Base-by-base conservation (phyloP, 164 flowering plant species). In the Nymphaea thermarum region DNA sequence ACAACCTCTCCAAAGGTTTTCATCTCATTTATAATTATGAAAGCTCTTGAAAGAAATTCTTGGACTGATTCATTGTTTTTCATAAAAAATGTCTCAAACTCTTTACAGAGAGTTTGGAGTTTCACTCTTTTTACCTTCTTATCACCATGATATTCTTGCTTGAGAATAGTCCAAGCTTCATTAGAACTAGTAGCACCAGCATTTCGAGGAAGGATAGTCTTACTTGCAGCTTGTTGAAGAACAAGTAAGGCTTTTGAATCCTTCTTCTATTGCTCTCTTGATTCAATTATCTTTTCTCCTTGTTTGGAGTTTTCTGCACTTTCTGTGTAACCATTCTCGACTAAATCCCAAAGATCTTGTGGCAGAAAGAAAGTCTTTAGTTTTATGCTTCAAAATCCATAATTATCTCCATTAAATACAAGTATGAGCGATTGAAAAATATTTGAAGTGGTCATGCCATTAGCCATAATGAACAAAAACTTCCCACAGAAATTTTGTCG, bases 11-110 rank as follows among this genome's bases (percentile, higher is more conserved):
- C 42, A 65, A 25, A 17, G 3, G 67, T 25, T 43, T 53, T 43
- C 53, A 65, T 65, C 43, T 65, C 18, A 65, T 43, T 65, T 10
- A 65, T 43, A 16, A 43, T 65, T 43, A 43, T 25, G 12, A 43
- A 25, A 7, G 4, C 25, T 65, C 67, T 65, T 2, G 18, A 65
- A 42, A 65, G 43, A 44, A 65, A 43, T 43, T 3, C n/a, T 43
- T 3, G 51, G 36, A 25, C 36, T 25, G 17, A 65, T 65, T 65
- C 67, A 65, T 17, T 43, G 36, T 17, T 44, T 43, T 43, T 43
- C 67, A 65, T 65, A 43, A 65, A 7, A 3, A 65, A 43, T 7
- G 67, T 65, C 44, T 65, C 67, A 55, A 55, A 55, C 16, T 55
- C 60, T 55, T 16, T 55, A 55, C 60, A 16, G 16, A 55, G 60